A percentile compares a stretch with the other conserved stretches of the same genome.
phyloP scores from a whole-genome alignment of 805 yeast genomes.

The Cyberlindnera bimundalis region DNA sequence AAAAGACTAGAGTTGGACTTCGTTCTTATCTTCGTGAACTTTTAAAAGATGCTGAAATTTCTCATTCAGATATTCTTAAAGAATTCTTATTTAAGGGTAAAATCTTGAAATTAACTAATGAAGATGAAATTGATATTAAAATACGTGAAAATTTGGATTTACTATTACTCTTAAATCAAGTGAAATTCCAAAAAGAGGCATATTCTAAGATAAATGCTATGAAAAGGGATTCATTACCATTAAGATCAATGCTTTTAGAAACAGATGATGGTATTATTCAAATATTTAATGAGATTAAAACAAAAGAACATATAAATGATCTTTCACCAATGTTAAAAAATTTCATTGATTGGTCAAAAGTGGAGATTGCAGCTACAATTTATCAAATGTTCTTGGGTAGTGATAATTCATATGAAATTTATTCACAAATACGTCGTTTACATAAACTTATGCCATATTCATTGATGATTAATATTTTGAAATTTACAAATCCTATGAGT shows the following conservation, averaged over 20 bases:
- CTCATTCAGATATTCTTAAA: constrained; percentile 47
- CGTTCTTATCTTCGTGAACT: constrained; percentile 66
- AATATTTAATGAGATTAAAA: constrained; percentile 65
- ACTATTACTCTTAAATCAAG: constrained; percentile 57
- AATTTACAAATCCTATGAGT: constrained; percentile 83
- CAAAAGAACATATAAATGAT: constrained; percentile 46
- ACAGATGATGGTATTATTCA: constrained; percentile 52
- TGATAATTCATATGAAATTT: constrained; percentile 76
- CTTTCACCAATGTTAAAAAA: constrained; percentile 65
- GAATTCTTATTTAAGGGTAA: constrained; percentile 48
- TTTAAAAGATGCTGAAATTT: constrained; percentile 50
- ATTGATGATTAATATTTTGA: constrained; percentile 69
- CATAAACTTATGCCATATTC: constrained; percentile 81
- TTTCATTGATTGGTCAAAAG: constrained; percentile 76
- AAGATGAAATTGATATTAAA: constrained; percentile 53
- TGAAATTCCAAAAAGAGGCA: constrained; percentile 70
- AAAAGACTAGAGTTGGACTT: constrained; percentile 71
- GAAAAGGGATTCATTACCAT: constrained; percentile 53
- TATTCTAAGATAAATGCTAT: constrained; percentile 51
- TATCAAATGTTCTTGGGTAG: constrained; percentile 77
- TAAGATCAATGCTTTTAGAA: constrained; percentile 51
- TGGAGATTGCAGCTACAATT: constrained; percentile 80
- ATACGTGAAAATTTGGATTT: constrained; percentile 60
- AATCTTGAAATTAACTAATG: constrained; percentile 35
- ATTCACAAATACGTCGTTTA: constrained; percentile 63